These are phyloP conservation scores for Fraxinus platypoda DNA, from an alignment of 305 asterid species.

Conservation along the genomic window DNA sequence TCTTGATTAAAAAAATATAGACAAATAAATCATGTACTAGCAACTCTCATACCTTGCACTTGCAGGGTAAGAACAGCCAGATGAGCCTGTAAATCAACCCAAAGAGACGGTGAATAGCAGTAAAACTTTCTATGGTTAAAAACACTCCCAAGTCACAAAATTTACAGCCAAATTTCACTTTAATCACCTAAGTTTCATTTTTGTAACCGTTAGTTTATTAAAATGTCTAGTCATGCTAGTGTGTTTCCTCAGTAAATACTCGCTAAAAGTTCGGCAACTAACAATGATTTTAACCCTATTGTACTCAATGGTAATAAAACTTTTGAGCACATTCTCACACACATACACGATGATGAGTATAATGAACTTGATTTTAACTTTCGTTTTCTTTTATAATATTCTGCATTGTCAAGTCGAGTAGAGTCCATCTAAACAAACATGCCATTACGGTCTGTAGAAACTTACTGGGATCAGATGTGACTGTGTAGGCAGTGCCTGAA, in stretches of 20 bases:
- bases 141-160: not conserved
- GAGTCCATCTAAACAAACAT: not conserved
- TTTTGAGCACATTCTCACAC: not conserved
- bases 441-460: not conserved
- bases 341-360: not conserved
- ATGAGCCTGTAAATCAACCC: constrained; percentile 35
- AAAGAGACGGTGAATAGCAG: not conserved
- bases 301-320: not conserved
- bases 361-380: not conserved
- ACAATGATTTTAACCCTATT: too few species aligned
- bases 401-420: not conserved
- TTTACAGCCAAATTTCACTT: not conserved
- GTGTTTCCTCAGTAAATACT: too few species aligned
- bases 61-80: constrained; percentile 43
- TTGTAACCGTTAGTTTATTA: too few species aligned
- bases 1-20: not conserved
- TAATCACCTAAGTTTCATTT: not conserved
- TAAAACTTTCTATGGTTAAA: not conserved
- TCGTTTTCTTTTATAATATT: not conserved
- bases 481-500: constrained; percentile 50
- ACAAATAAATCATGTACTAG: not conserved
- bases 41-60: constrained; percentile 36
- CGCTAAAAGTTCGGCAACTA: too few species aligned
- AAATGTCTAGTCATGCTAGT: too few species aligned
- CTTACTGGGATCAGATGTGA: constrained; percentile 62